These are phyloP conservation scores for Rhodosorus marinus DNA, from an alignment of 23 red algal genomes.

Conservation along the genomic window DNA sequence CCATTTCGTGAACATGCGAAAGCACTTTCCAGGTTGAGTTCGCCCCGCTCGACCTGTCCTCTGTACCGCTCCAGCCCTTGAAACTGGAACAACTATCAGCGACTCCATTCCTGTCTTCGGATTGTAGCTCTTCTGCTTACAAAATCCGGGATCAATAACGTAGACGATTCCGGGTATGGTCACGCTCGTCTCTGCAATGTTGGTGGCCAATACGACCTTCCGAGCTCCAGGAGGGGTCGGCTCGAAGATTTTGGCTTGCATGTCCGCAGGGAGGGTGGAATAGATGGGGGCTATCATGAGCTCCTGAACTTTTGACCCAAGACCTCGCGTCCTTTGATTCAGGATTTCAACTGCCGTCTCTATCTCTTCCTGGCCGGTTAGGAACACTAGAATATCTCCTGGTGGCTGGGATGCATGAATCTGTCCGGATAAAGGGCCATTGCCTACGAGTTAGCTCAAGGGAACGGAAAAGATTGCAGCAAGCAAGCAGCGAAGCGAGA, in stretches of 20 bases:
- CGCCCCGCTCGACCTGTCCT: slow-evolving; percentile 77
- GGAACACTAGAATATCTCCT: slow-evolving; percentile 90
- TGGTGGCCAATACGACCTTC: slow-evolving; percentile 89
- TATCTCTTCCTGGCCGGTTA: slow-evolving; percentile 94
- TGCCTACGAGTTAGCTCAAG: no score
- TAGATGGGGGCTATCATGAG: slow-evolving; percentile 28
- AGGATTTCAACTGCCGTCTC: slow-evolving; percentile 39
- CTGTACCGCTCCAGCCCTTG: slow-evolving; percentile 64
- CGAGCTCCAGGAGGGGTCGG: slow-evolving; percentile 7
- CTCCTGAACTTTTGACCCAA: slow-evolving; percentile 1
- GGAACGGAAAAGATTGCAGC: no score
- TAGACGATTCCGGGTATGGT: slow-evolving; percentile 79
- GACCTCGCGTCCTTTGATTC: slow-evolving; percentile 11
- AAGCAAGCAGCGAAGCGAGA: no score
- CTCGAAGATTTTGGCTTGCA: slow-evolving; percentile 12
- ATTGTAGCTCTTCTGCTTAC: slow-evolving; percentile 29
- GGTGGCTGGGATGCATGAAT: slow-evolving; percentile 32
- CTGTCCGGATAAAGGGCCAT: no score
- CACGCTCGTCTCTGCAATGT: slow-evolving; percentile 87
- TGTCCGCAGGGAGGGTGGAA: slow-evolving; percentile 27
- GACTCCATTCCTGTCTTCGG: slow-evolving; percentile 27
- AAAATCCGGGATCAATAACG: slow-evolving; percentile 74
- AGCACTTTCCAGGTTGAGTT: slow-evolving; percentile 21
- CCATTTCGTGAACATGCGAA: slow-evolving; percentile 66
- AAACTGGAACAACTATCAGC: slow-evolving; percentile 36